Evolutionary conservation across 768 basidiomycete species (phyloP), one percentile per base, ranked within the genome.

Genomic region (Russula ochroleuca): DNA sequence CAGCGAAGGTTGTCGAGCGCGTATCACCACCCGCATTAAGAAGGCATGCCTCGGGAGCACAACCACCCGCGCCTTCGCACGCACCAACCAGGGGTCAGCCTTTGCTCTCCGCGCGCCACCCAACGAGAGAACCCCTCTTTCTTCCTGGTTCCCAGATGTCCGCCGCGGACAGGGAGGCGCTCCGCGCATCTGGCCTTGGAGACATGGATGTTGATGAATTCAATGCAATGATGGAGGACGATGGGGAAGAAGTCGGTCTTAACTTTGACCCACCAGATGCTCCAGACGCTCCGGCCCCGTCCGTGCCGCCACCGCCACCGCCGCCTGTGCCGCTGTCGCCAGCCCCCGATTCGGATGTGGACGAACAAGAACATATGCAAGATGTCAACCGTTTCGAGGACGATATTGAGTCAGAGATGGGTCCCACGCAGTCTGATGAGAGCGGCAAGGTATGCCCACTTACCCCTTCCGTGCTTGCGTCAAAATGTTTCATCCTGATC

Each of bases 161-260:
- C 3, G 77, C 76, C 33, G 79, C 78, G 35, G 81, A 83, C 41
- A 76, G 79, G 67, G 81, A 79, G 56, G 77, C 78, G 6, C 77
- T 90, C 50, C 78, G 78, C 41, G 79, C 78, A 31, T 84, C 85
- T 1, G 88, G 88, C 5, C 74, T 92, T 33, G 87, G 85, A 3
- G 77, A 79, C 64, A 88, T 91, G 88, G 76, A 79, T 62, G 78
- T 73, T 6, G 79, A 83, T 25, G 87, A 90, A 70, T 73, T 90
- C 40, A 78, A 75, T 23, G 83, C 80, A 28, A 78, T 87, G 77
- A 72, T 87, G 21, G 83, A 83, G 58, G 84, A 77, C 31, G 84
- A 85, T 2, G 84, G 80, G 13, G 82, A 83, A 64, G 85, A 87
- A 68, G 80, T 76, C 50, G 72, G 66, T 40, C 65, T 70, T 41